Base-by-base conservation (phyloP, 495 filamentous ascomycete genomes). In the Aspergillus coremiiformis region DNA sequence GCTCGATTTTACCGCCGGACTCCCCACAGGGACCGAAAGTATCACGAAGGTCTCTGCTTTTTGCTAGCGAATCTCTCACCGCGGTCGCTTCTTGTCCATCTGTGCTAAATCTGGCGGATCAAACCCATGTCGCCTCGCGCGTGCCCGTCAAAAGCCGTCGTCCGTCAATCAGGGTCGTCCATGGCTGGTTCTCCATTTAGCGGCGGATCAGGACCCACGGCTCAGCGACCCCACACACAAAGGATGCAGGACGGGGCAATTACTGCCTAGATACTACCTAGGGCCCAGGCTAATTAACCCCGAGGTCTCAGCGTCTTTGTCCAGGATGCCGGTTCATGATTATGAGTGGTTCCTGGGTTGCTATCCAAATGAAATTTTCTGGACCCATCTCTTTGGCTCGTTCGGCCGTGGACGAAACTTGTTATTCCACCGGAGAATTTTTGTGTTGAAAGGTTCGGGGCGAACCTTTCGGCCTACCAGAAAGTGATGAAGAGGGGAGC, bases 131-230 rank as follows among this genome's bases (percentile, higher is more conserved):
- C 49, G 52, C 44, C 53, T 50, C 57, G 53, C 57, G 49, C 46
- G 45, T 53, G 46, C 43, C 44, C 51, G 49, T 47, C 22, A 49
- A 44, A 35, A 8, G 32, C 44, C 27, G 50, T 47, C 50, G 43
- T 54, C 56, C 48, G 41, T 59, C 59, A 62, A 56, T 56, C 53
- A 58, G 47, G 41, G 12, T 17, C 39, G 27, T 9, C 33, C n/a
- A 46, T 52, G 30, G 51, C 49, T 39, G 46, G 24, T 49, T 49
- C 42, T 20, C 19, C 21, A 41, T 46, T 47, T 62, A 62, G 59
- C 59, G 59, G 59, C 51, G 59, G 56, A 62, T 62, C 59, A 49
- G 37, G 56, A 56, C 55, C 59, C 59, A 58, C 55, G 47, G 51
- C 56, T 62, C 53, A 59, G 56, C 59, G 42, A 56, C 49, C 47